These are phyloP conservation scores for Arabidopsis hybrid DNA, from an alignment of 441 rosid genomes.

Conservation along the genomic window DNA sequence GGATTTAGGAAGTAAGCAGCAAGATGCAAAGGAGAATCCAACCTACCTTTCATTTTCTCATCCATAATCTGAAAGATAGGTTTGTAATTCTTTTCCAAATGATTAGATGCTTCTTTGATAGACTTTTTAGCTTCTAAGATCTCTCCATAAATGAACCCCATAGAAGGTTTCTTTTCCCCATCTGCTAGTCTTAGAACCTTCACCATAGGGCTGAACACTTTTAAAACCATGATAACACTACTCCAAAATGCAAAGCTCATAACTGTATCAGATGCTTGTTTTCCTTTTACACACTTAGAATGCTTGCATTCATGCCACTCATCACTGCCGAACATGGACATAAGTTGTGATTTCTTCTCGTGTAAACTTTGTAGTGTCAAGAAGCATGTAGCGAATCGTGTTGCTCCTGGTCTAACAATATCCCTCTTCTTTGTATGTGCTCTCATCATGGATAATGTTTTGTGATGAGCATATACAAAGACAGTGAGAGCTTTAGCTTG, in stretches of 20 bases:
- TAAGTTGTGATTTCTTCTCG: background rate
- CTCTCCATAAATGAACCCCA: background rate
- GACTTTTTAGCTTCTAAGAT: background rate
- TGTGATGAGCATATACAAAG: background rate
- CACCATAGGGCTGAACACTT: background rate
- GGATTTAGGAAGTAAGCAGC: background rate
- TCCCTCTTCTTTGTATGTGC: background rate
- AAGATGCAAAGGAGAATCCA: background rate
- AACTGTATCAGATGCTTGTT: background rate
- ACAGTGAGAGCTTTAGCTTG: background rate
- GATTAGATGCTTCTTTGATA: background rate
- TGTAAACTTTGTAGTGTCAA: background rate
- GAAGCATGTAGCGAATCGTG: background rate
- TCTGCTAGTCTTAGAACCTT: background rate
- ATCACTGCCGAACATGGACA: background rate
- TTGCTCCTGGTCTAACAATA: background rate
- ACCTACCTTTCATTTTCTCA: background rate
- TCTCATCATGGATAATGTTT: constrained; percentile 2
- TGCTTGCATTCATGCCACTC: constrained; percentile 1
- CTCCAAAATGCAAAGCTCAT: background rate
- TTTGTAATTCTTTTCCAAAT: background rate
- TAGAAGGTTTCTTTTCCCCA: background rate
- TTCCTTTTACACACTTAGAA: background rate
- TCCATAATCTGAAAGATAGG: background rate
- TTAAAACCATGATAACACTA: background rate